A percentile compares a stretch with the other conserved stretches of the same genome.
phyloP scores from a whole-genome alignment of 2,329 filamentous ascomycete genomes.

The Teratosphaeria destructans region DNA sequence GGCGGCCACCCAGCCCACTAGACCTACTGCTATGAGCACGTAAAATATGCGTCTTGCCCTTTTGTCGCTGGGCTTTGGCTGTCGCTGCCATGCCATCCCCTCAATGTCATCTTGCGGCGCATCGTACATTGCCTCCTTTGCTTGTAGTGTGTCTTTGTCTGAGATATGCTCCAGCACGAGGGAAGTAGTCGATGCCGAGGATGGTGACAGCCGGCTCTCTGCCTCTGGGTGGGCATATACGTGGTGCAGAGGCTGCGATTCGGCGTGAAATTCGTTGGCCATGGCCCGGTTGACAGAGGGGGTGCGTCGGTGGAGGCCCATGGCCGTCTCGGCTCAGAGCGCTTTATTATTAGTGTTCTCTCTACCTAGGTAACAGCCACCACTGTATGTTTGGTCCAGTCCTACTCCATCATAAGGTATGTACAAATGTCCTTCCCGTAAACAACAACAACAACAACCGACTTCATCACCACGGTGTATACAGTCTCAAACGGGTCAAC shows the following conservation, averaged over 20 bases:
- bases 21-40: slow-evolving; percentile 49
- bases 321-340: slow-evolving; percentile 15
- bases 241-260: background rate
- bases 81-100: slow-evolving; percentile 32
- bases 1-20: slow-evolving; percentile 58
- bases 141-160: slow-evolving; percentile 39
- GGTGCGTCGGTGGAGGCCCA: slow-evolving; percentile 37
- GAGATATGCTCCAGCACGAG: slow-evolving; percentile 69
- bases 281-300: slow-evolving; percentile 22
- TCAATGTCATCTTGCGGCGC: slow-evolving; percentile 43
- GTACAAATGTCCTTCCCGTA: background rate
- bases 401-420: background rate
- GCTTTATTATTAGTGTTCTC: background rate
- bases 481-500: background rate
- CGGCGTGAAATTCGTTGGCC: slow-evolving; percentile 17
- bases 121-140: slow-evolving; percentile 35
- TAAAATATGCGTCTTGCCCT: slow-evolving; percentile 54
- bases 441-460: background rate
- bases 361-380: background rate
- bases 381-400: background rate
- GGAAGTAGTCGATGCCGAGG: slow-evolving; percentile 75
- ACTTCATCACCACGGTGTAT: background rate
- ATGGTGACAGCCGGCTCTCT: slow-evolving; percentile 46
- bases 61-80: slow-evolving; percentile 49
- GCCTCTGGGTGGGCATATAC: slow-evolving; percentile 17